Evolutionary conservation across 2,329 filamentous ascomycete genomes (phyloP).

Genomic region (Cladophialophora bantiana): DNA sequence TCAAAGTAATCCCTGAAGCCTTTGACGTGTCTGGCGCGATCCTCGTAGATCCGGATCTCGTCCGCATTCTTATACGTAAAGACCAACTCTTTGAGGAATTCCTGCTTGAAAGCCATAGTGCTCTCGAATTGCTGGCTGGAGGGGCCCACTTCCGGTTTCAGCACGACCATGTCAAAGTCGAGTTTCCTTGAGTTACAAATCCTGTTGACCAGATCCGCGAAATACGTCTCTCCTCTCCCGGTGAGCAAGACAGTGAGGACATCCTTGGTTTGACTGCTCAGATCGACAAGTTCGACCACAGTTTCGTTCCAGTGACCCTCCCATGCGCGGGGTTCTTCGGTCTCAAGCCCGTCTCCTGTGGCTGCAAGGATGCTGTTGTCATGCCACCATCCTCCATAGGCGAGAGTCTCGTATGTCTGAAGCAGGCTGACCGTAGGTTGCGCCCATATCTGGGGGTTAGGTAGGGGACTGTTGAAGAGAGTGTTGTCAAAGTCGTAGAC

Average conservation of each 20-base stretch:
- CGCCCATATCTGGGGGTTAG: constrained; percentile 88
- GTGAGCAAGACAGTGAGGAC: constrained; percentile 86
- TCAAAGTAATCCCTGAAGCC: constrained; percentile 85
- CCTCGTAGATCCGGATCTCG: constrained; percentile 77
- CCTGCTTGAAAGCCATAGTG: constrained; percentile 93
- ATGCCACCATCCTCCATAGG: constrained; percentile 96
- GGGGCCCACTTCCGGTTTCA: constrained; percentile 86
- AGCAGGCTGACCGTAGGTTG: constrained; percentile 77
- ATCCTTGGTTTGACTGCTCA: constrained; percentile 84
- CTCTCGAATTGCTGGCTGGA: constrained; percentile 77
- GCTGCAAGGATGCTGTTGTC: constrained; percentile 83
- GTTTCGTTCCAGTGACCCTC: constrained; percentile 96
- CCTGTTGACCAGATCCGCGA: constrained; percentile 78
- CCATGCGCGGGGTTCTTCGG: constrained; percentile 85
- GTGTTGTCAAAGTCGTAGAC: constrained; percentile 99
- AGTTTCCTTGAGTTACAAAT: constrained; percentile 80
- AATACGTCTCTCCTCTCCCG: constrained; percentile 78
- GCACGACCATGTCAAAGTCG: constrained; percentile 83
- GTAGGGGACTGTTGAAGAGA: constrained; percentile 87
- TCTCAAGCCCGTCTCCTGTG: constrained; percentile 81
- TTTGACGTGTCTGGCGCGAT: constrained; percentile 71
- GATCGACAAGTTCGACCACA: constrained; percentile 77
- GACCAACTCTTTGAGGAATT: constrained; percentile 79
- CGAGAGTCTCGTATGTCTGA: constrained; percentile 75
- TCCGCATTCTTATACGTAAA: constrained; percentile 83